These are phyloP conservation scores for Annulohypoxylon moriforme DNA, from an alignment of 495 filamentous ascomycete species.

Conservation along the genomic window DNA sequence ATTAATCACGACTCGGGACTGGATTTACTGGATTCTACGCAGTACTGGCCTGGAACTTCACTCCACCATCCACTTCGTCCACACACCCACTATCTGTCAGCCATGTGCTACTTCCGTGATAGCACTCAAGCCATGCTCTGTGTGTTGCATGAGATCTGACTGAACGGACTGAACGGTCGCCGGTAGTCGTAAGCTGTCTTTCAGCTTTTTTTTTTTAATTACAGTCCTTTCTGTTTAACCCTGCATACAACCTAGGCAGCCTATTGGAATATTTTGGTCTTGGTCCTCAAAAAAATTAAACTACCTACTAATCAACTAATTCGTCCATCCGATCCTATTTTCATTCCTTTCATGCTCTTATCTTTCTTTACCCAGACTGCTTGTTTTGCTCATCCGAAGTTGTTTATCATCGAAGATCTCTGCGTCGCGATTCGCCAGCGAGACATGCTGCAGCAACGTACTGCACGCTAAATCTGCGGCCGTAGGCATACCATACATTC, in stretches of 20 bases:
- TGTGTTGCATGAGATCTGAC: conserved; percentile 38
- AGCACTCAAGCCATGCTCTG: conserved; percentile 24
- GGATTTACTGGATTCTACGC: conserved; percentile 6
- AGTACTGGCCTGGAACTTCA: conserved; percentile 23
- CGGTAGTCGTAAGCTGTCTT: conserved; percentile 31
- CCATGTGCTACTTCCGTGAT: conserved; percentile 33
- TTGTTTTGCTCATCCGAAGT: conserved; percentile 26
- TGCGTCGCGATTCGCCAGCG: conserved; percentile 31
- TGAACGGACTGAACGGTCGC: conserved; percentile 17
- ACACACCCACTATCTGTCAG: conserved; percentile 12
- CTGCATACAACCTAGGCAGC: background rate
- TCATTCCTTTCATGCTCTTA: conserved; percentile 7
- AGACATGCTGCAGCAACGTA: conserved; percentile 42
- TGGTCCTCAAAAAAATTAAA: background rate
- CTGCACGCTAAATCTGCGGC: conserved; percentile 40
- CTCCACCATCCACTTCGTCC: conserved; percentile 3
- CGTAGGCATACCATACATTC: conserved; percentile 32
- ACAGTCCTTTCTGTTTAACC: conserved; percentile 11
- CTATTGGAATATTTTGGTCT: conserved; percentile 4
- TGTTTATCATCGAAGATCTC: conserved; percentile 36
- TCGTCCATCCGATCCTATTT: background rate
- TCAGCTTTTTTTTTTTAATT: background rate
- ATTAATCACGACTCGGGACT: conserved; percentile 39
- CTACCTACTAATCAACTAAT: background rate
- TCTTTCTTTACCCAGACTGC: conserved; percentile 1